A percentile compares a stretch with the other conserved stretches of the same genome.
Conservation (phyloP, 306 rosid species). For the Lathyrus tuberosus region DNA sequence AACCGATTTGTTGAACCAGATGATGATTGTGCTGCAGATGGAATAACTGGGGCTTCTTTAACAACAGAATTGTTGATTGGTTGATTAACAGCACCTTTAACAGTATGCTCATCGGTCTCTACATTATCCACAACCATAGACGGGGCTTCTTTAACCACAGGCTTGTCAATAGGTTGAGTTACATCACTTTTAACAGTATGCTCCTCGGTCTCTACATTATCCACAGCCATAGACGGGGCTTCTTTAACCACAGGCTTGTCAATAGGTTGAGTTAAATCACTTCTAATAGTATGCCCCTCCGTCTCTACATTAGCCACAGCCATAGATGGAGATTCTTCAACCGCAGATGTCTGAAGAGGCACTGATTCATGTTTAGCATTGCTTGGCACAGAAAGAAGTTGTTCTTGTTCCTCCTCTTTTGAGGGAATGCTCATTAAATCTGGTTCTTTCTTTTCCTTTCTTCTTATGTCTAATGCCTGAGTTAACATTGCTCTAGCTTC, state of each 20-base stretch:
- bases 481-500: conserved; percentile 77
- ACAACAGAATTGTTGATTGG: conserved; percentile 61
- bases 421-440: conserved; percentile 39
- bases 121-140: conserved; percentile 45
- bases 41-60: conserved; percentile 56
- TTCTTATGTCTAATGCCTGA: conserved; percentile 54
- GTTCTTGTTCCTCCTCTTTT: conserved; percentile 64
- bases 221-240: too few species aligned
- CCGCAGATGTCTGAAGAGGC: conserved; percentile 44
- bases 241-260: too few species aligned
- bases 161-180: too few species aligned
- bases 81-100: conserved; percentile 52
- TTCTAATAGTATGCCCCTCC: too few species aligned
- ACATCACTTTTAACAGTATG: too few species aligned
- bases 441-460: conserved; percentile 49
- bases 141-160: conserved; percentile 32
- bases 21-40: conserved; percentile 36
- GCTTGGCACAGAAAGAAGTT: conserved; percentile 58
- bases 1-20: conserved; percentile 54
- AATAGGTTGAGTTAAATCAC: too few species aligned
- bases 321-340: conserved; percentile 29
- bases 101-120: conserved; percentile 62
- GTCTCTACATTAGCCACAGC: too few species aligned
- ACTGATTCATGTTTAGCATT: conserved; percentile 48
- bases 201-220: too few species aligned